Conservation (phyloP, 768 basidiomycete species). For the Mycena albidolilacea region DNA sequence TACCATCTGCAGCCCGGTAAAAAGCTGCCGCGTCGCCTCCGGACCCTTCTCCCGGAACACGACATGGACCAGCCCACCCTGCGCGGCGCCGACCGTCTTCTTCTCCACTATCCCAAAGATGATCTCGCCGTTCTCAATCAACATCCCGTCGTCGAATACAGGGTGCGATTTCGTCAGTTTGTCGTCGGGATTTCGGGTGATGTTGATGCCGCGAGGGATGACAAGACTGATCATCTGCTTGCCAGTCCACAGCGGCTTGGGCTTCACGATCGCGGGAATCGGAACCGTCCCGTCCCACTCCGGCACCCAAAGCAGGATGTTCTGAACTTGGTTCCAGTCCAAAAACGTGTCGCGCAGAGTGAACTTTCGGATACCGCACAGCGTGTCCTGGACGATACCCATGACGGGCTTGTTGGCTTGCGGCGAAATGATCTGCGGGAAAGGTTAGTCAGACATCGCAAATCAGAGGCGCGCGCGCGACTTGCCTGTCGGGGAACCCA, state of each 20-base stretch:
- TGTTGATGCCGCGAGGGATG: constrained; percentile 97
- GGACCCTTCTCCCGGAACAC: constrained; percentile 98
- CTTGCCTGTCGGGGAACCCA: constrained; percentile 96
- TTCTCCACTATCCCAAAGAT: constrained; percentile 97
- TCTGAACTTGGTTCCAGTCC: constrained; percentile 97
- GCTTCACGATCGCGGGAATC: constrained; percentile 94
- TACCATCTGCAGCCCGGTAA: constrained; percentile 94
- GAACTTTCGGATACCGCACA: constrained; percentile 97
- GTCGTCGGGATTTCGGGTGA: constrained; percentile 84
- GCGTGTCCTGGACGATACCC: constrained; percentile 99
- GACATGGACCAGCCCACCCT: constrained; percentile 95
- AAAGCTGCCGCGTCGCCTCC: constrained; percentile 89
- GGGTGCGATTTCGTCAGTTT: constrained; percentile 77
- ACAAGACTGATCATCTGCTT: constrained; percentile 95
- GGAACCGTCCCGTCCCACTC: constrained; percentile 97
- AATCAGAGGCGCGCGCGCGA: not conserved
- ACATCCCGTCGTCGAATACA: constrained; percentile 92
- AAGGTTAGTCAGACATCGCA: constrained; percentile 11
- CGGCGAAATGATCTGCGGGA: constrained; percentile 92
- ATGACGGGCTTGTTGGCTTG: constrained; percentile 99
- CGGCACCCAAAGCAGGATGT: constrained; percentile 97
- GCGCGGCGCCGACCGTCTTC: constrained; percentile 97
- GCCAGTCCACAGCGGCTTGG: constrained; percentile 97
- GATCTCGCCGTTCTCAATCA: constrained; percentile 97
- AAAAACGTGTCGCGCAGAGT: constrained; percentile 96